Conservation (phyloP, 352 stramenopile species). For the Phytophthora cactorum region DNA sequence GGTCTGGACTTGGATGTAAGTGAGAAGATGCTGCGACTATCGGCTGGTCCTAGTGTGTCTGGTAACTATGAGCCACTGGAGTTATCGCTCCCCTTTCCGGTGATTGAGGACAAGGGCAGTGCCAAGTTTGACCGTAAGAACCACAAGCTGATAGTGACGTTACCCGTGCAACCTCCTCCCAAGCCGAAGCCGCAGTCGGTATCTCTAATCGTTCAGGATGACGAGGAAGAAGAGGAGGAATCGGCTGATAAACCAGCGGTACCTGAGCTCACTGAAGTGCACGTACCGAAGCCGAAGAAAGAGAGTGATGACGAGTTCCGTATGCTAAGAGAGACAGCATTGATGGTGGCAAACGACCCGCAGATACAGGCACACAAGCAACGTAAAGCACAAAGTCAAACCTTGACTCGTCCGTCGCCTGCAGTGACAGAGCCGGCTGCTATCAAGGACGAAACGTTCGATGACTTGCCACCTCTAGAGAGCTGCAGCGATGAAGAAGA, state of each 20-base stretch:
- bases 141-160: conserved; percentile 73
- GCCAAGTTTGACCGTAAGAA: conserved; percentile 88
- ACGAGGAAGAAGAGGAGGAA: conserved; percentile 38
- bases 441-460: conserved; percentile 31
- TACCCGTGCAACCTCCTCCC: conserved; percentile 74
- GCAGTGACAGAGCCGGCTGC: conserved; percentile 22
- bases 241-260: conserved; percentile 9
- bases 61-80: conserved; percentile 59
- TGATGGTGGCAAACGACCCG: conserved; percentile 75
- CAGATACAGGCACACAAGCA: conserved; percentile 30
- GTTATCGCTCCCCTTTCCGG: conserved; percentile 72
- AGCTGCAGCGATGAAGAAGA: conserved; percentile 64
- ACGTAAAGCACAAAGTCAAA: conserved; percentile 4
- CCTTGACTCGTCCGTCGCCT: not conserved
- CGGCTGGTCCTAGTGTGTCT: conserved; percentile 11
- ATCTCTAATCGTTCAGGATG: conserved; percentile 47
- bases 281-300: conserved; percentile 15
- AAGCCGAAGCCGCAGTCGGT: conserved; percentile 31
- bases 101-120: conserved; percentile 77
- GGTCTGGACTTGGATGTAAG: conserved; percentile 79
- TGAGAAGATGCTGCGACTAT: conserved; percentile 49
- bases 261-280: not conserved
- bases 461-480: conserved; percentile 65
- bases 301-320: conserved; percentile 53
- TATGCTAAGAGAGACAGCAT: conserved; percentile 66